These are phyloP conservation scores for Alternaria alternata DNA, from an alignment of 2,329 filamentous ascomycete genomes.

Conservation along the genomic window DNA sequence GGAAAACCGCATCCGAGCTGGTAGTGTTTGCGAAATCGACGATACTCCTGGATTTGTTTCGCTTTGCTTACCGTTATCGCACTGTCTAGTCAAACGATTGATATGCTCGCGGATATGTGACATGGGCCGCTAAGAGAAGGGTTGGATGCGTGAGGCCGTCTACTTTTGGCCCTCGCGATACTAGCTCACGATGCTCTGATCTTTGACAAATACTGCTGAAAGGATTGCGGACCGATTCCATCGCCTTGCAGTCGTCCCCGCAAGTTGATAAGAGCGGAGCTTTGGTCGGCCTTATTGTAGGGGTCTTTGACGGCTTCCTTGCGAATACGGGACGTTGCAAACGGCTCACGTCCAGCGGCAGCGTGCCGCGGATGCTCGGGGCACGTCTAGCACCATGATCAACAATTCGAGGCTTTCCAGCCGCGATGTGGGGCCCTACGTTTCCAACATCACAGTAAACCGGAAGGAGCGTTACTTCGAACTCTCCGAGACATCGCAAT, in stretches of 20 bases:
- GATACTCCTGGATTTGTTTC: neutral
- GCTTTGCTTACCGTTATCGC: neutral
- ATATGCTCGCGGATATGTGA: neutral
- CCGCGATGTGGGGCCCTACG: neutral
- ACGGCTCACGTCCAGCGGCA: neutral
- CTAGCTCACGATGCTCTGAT: neutral
- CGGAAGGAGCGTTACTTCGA: neutral
- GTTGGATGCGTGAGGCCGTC: neutral
- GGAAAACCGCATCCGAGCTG: neutral
- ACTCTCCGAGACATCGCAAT: neutral
- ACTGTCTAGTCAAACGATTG: neutral
- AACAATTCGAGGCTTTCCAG: neutral
- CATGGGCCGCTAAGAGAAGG: neutral
- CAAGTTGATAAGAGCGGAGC: neutral
- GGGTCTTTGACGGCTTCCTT: neutral
- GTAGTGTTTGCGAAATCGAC: neutral
- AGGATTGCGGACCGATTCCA: conserved; percentile 6
- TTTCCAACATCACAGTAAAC: neutral
- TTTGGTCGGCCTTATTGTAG: neutral
- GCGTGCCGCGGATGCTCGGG: neutral
- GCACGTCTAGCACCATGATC: conserved; percentile 1
- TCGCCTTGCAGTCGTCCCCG: neutral
- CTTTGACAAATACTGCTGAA: neutral
- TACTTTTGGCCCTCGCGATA: neutral
- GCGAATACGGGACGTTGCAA: neutral